These are phyloP conservation scores for Crithidia sp. DNA, from an alignment of 208 protist species.

Conservation along the genomic window DNA sequence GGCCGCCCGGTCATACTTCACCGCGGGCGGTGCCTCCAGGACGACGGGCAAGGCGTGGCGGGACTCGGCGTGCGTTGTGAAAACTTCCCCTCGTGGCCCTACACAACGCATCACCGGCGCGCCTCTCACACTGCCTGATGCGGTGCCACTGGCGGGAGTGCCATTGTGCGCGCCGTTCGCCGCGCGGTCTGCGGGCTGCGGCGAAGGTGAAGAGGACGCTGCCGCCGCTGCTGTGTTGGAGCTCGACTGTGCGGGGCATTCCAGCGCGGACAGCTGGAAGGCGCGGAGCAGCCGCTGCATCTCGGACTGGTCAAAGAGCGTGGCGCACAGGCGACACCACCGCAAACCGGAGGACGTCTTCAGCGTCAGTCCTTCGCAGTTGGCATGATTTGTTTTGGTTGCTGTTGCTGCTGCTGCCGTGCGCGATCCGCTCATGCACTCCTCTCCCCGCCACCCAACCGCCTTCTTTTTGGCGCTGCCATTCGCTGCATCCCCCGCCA, in stretches of 20 bases:
- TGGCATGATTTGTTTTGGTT: not conserved
- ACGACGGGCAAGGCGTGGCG: slow-evolving; percentile 24
- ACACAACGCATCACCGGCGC: slow-evolving; percentile 19
- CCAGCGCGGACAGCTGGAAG: slow-evolving; percentile 25
- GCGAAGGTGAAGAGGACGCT: no score
- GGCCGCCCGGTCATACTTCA: slow-evolving; percentile 5
- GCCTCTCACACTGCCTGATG: not conserved
- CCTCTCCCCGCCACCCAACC: not conserved
- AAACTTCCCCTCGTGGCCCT: slow-evolving; percentile 64
- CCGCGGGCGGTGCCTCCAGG: slow-evolving; percentile 15
- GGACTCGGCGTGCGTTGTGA: slow-evolving; percentile 59
- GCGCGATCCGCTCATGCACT: not conserved
- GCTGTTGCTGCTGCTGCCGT: not conserved
- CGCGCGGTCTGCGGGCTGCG: not conserved
- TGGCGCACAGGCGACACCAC: slow-evolving; percentile 74
- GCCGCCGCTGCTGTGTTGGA: no score
- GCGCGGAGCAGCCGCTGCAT: slow-evolving; percentile 37
- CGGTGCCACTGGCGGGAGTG: not conserved
- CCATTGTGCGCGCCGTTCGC: not conserved
- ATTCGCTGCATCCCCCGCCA: not conserved
- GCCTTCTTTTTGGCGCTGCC: not conserved
- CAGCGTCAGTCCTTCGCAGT: slow-evolving; percentile 1
- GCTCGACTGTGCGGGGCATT: slow-evolving; percentile 8
- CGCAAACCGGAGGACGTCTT: slow-evolving; percentile 31
- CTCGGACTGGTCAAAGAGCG: slow-evolving; percentile 57